Evolutionary conservation across 2,329 filamentous ascomycete genomes (phyloP), one percentile per base, ranked within the genome.

Genomic region (Fusarium chaquense): DNA sequence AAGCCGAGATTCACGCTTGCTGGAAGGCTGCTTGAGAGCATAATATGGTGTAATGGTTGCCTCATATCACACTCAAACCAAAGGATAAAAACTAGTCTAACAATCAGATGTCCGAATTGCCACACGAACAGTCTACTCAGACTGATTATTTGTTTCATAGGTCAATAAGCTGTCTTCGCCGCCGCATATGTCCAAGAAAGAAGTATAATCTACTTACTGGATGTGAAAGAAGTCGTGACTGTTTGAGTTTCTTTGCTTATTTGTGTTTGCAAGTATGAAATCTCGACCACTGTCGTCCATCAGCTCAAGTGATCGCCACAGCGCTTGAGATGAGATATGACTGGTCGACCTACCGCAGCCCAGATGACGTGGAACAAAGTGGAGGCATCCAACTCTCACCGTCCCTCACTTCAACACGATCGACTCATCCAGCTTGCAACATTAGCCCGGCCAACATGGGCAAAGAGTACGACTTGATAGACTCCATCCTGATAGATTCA

Each of bases 381-480:
- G 40, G 56, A 22, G 35, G 15, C 18, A 38, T 32, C 15, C 13
- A 16, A 46, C 35, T 32, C n/a, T 41, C 36, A 40, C 36, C n/a
- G 20, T 15, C 36, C 41, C 45, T 28, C 30, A 30, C 13, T 12
- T 51, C 41, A 43, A 24, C 28, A 26, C 4, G 6, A 13, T 40
- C 13, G 32, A 6, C 35, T 12, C 20, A 3, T 30, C n/a, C 13
- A 20, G 15, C 6, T 20, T 2, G 12, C 15, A 15, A 11, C 24
- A 20, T 16, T 11, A 22, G 4, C 24, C 9, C 11, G 0, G 4
- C 4, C 22, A 40, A 4, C 9, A 70, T 70, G 72, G 45, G 55
- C 51, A 74, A 73, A 46, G 70, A 74, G 3, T 36, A 56, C 6
- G 72, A 72, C 10, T 4, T 65, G 11, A 44, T 45, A 44, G 72